These are phyloP conservation scores for Colletotrichum siamense DNA, from an alignment of 2,329 filamentous ascomycete species.

Conservation along the genomic window DNA sequence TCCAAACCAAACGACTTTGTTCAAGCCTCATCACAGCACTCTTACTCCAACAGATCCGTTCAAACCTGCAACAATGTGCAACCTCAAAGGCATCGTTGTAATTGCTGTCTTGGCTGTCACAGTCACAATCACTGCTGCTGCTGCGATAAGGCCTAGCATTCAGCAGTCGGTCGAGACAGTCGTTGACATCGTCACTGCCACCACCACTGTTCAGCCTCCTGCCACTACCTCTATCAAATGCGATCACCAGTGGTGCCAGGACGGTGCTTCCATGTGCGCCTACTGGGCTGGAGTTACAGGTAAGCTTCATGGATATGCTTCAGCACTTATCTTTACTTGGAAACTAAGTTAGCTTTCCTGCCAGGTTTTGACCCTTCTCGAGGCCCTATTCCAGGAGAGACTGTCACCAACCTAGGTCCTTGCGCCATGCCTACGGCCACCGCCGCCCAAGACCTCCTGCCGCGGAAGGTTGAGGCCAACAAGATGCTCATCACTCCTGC, in stretches of 20 bases:
- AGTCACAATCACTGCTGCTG: not conserved
- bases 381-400: constrained; percentile 34
- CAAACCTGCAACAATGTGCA: not conserved
- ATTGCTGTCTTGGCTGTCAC: not conserved
- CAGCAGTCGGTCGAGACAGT: not conserved
- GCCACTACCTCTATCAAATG: constrained; percentile 18
- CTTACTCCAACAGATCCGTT: not conserved
- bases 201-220: not conserved
- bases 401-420: constrained; percentile 13
- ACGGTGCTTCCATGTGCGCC: constrained; percentile 28
- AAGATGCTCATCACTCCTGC: not conserved
- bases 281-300: constrained; percentile 34
- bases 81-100: not conserved
- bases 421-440: not conserved
- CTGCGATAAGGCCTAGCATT: not conserved
- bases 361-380: constrained; percentile 28
- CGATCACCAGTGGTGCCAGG: constrained; percentile 29
- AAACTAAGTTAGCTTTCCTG: not conserved
- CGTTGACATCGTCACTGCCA: not conserved
- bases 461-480: not conserved
- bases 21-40: not conserved
- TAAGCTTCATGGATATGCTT: not conserved
- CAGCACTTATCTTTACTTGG: not conserved
- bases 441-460: not conserved
- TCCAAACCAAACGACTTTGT: not conserved